Evolutionary conservation across 1,284 basidiomycete species (phyloP), one percentile per base, ranked within the genome.

Genomic region (Trichosporon sp.): DNA sequence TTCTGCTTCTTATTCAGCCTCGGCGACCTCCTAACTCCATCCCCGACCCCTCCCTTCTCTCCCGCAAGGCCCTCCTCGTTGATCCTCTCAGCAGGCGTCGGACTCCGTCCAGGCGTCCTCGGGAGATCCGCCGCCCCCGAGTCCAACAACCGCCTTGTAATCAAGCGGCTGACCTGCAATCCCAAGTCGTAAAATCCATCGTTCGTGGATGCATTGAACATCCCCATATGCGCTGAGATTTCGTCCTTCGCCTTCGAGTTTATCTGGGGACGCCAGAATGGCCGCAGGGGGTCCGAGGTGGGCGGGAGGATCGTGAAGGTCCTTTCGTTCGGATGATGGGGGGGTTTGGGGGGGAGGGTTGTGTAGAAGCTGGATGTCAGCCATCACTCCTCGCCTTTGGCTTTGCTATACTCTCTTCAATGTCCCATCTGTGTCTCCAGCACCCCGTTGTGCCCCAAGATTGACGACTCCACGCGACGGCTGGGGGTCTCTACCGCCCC

Each of bases 131-230:
- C 78, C 60, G 76, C 77, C 37, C 74, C 67, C 57, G 77, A 75
- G 25, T 44, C 40, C 5, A 44, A 9, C 19, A 82, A 66, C 21
- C 77, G 66, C 59, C 72, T 73, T 5, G 71, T 71, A 8, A 81
- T 70, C 2, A 66, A 68, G 8, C 70, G 61, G 0, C 86, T 87
- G 0, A 86, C 85, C 56, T 84, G 81, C 44, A 93, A 79, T 0
- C 92, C 94, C 3, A 97, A 83, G 67, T 88, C 86, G 75, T 95
- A 95, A 78, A 94, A 96, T 19, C 90, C 90, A 69, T 94, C 90
- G 71, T 95, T 95, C n/a, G 86, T 87, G 68, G 83, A 84, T 5
- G 86, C 84, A 66, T 86, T 85, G 78, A 97, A 97, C 89, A 97
- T 95, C 44, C 88, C 88, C 54, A 87, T 90, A 74, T 97, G 94